A percentile compares a stretch with the other conserved stretches of the same genome.
Evolutionary conservation across 495 filamentous ascomycete species (phyloP).

Genomic region (Penicillium antarcticum): DNA sequence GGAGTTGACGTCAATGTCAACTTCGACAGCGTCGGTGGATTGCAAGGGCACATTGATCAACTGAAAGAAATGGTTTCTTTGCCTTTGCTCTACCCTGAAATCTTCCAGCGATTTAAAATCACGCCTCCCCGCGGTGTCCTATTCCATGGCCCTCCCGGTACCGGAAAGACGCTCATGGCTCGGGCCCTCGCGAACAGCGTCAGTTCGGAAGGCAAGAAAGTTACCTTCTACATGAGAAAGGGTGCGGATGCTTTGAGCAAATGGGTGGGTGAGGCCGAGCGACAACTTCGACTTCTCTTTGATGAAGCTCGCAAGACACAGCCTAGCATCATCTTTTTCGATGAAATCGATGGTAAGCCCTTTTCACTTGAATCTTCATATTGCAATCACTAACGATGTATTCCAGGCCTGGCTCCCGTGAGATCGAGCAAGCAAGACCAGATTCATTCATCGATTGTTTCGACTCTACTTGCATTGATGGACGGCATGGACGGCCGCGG

Average conservation of each 20-base stretch:
- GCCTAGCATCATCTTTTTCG: slow-evolving; percentile 98
- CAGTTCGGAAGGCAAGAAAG: slow-evolving; percentile 77
- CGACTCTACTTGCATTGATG: slow-evolving; percentile 92
- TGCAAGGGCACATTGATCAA: slow-evolving; percentile 89
- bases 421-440: slow-evolving; percentile 97
- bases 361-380: not conserved
- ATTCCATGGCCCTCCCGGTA: slow-evolving; percentile 96
- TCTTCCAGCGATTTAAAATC: slow-evolving; percentile 89
- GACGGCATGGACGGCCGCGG: slow-evolving; percentile 98
- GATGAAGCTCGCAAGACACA: slow-evolving; percentile 94
- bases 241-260: slow-evolving; percentile 96
- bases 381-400: slow-evolving; percentile 16
- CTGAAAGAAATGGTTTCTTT: slow-evolving; percentile 97
- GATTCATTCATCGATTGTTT: slow-evolving; percentile 97
- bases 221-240: slow-evolving; percentile 99
- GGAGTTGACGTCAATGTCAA: slow-evolving; percentile 88
- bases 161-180: slow-evolving; percentile 93
- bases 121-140: slow-evolving; percentile 91
- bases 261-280: slow-evolving; percentile 98
- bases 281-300: slow-evolving; percentile 87
- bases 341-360: slow-evolving; percentile 85
- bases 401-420: slow-evolving; percentile 74
- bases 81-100: slow-evolving; percentile 88
- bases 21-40: slow-evolving; percentile 87
- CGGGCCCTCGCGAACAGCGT: slow-evolving; percentile 84